These are phyloP conservation scores for Blastobotrys americana DNA, from an alignment of 805 yeast genomes.

Conservation along the genomic window DNA sequence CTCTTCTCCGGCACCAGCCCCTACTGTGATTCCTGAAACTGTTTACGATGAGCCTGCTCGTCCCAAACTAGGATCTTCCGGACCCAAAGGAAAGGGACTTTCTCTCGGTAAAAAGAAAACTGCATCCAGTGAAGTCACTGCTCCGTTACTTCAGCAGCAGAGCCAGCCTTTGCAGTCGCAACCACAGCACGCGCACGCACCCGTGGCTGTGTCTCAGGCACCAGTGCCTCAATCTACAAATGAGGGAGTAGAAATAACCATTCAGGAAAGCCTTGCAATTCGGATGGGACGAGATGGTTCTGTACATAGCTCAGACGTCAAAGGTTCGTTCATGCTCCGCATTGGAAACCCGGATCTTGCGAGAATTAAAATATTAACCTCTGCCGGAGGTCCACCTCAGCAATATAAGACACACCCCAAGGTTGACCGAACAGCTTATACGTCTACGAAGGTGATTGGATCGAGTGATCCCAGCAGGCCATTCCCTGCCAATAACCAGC, in stretches of 20 bases:
- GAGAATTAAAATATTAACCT: conserved; percentile 54
- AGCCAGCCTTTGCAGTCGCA: conserved; percentile 20
- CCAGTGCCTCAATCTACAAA: conserved; percentile 34
- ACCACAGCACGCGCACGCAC: conserved; percentile 17
- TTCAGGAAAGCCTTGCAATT: conserved; percentile 73
- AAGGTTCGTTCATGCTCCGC: conserved; percentile 86
- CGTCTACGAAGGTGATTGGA: conserved; percentile 49
- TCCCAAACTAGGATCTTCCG: conserved; percentile 17
- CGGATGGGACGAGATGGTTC: conserved; percentile 78
- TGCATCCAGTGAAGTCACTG: conserved; percentile 27
- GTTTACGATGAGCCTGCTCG: conserved; percentile 15
- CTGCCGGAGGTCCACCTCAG: conserved; percentile 43
- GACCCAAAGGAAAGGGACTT: conserved; percentile 61
- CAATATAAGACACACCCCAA: conserved; percentile 95
- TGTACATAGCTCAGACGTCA: conserved; percentile 53
- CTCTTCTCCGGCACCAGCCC: conserved; percentile 6
- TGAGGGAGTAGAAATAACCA: conserved; percentile 71
- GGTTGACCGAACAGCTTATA: conserved; percentile 73
- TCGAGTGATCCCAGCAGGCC: conserved; percentile 71
- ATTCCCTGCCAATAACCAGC: conserved; percentile 87
- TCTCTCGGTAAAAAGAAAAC: conserved; percentile 57
- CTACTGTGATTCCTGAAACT: conserved; percentile 12
- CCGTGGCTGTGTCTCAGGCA: conserved; percentile 14
- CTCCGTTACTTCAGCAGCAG: conserved; percentile 24
- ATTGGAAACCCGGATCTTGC: conserved; percentile 70